These are phyloP conservation scores for Erodium moschatum DNA, from an alignment of 441 rosid genomes.

Conservation along the genomic window DNA sequence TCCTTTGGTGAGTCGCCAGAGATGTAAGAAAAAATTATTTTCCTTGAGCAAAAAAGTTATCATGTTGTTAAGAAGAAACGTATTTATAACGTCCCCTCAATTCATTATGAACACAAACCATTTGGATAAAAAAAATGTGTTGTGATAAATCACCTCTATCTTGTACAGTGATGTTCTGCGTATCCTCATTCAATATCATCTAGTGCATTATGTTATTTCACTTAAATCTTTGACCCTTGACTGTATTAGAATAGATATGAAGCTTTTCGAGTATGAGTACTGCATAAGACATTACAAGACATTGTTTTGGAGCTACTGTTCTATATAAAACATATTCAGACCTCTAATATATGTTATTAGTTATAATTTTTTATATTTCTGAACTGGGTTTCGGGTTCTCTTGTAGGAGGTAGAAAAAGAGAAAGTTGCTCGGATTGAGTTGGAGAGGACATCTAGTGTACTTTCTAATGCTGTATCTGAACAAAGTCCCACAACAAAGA, in stretches of 20 bases:
- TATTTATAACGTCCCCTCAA: background rate
- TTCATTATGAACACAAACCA: background rate
- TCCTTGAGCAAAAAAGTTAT: background rate
- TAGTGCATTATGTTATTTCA: background rate
- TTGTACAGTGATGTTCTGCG: background rate
- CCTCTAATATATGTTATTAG: constrained; percentile 3
- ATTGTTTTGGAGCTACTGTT: constrained; percentile 2
- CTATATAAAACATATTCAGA: background rate
- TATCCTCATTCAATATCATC: constrained; percentile 1
- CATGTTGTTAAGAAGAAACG: background rate
- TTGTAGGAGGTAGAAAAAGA: constrained; percentile 79
- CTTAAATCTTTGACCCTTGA: background rate
- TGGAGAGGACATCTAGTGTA: constrained; percentile 54
- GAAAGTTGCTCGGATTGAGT: constrained; percentile 69
- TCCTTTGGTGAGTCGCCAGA: background rate
- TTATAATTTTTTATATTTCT: constrained; percentile 10
- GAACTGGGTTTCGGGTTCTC: constrained; percentile 20
- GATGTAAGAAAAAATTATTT: background rate
- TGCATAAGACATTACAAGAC: background rate
- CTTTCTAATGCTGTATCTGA: constrained; percentile 48
- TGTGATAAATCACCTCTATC: background rate
- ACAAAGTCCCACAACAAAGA: constrained; percentile 46
- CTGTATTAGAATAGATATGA: background rate
- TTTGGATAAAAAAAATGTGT: background rate
- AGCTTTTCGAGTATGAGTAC: constrained; percentile 1